Base-by-base conservation (phyloP, 331 rosid genomes). In the Stylosanthes scabra region DNA sequence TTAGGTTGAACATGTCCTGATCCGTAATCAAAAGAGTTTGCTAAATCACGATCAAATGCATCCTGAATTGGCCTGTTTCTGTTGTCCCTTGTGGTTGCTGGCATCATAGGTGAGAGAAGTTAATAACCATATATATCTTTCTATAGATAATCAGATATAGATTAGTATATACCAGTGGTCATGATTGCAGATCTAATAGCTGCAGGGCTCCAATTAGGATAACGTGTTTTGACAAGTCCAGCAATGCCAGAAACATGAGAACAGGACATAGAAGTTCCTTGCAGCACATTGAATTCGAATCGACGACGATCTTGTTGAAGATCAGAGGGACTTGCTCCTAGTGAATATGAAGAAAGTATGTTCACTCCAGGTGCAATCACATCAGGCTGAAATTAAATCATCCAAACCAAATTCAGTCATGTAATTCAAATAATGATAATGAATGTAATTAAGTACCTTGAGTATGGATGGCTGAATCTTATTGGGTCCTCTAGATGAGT, bases 401-500 rank as follows among this genome's bases (percentile, higher is more conserved):
- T 44, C 9, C 3, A 44, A 7, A 44, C 3, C 9, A 44, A 44
- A 44, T 44, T 8, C 49, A 44, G 49, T 3, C 49, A 34, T 34
- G 6, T 34, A 34, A 34, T 34, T 34, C 39, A 34, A 34, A 7
- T 44, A 44, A 44, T 4, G 0, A 46, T 11, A 46, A 46, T 11
- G 3, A 46, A 8, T 11, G 52, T 46, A 47, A 41, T 4, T 34
- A 34, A 4, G 1, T 34, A 84, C 96, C 96, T 89, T 89, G 39
- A 89, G 90, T 47, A 87, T 78, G 20, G 76, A 57, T 3, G 79
- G 74, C 59, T 81, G 89, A 42, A 87, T 2, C 20, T 1, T 0
- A 54, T 41, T 87, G 13, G 96, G 96, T 29, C 96, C 96, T 44
- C 86, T 80, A 3, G 96, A 87, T 16, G 96, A 87, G 83, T 87